Evolutionary conservation across 345 rosid species (phyloP).

Genomic region (Turnera subulata): DNA sequence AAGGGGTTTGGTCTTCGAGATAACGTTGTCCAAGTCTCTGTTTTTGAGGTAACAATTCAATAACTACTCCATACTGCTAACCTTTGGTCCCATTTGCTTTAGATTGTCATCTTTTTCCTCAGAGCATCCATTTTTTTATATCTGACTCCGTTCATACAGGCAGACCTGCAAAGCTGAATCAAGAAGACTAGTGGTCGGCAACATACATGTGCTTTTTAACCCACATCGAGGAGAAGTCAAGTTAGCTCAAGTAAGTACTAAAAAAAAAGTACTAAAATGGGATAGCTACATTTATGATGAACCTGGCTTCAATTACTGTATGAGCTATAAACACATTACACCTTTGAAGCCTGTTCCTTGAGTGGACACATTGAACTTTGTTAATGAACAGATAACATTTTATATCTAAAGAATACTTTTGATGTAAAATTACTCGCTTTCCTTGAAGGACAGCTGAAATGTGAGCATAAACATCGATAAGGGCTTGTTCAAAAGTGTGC

Average conservation of each 20-base stretch:
- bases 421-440: not conserved
- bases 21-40: constrained; percentile 77
- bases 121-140: constrained; percentile 17
- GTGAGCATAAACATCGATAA: not conserved
- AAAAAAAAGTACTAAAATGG: constrained; percentile 31
- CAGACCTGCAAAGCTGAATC: constrained; percentile 49
- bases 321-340: too few species aligned
- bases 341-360: not conserved
- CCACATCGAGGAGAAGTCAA: constrained; percentile 76
- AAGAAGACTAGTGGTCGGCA: constrained; percentile 59
- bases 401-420: too few species aligned
- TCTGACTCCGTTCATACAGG: constrained; percentile 43
- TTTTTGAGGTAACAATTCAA: constrained; percentile 55
- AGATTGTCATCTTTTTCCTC: not conserved
- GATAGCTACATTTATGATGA: constrained; percentile 4
- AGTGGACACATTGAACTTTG: not conserved
- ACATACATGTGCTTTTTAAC: constrained; percentile 64
- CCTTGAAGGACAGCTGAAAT: not conserved
- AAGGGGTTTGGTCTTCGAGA: constrained; percentile 60
- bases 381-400: too few species aligned
- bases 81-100: too few species aligned
- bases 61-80: not conserved
- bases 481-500: too few species aligned
- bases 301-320: not conserved
- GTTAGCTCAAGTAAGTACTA: constrained; percentile 69